A percentile compares a stretch with the other conserved stretches of the same genome.
Evolutionary conservation across 1,139 yeast genomes (phyloP).

Genomic region (Yamadazyma mexicana): DNA sequence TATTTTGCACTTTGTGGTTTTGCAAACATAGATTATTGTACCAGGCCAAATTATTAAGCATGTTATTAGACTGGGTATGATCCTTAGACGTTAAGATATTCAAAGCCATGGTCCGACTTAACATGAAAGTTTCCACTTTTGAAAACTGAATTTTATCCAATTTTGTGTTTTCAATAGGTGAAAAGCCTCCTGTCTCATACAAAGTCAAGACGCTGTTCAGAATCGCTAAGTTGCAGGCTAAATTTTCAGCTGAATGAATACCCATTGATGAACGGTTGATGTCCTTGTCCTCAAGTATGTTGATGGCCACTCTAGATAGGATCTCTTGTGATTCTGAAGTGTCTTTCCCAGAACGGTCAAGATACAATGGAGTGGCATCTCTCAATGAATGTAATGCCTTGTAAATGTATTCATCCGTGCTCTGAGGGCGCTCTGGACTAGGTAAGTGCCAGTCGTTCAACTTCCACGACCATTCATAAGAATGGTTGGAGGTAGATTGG

Average conservation of each 20-base stretch:
- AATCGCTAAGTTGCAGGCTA: conserved; percentile 3
- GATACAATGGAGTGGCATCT: conserved; percentile 18
- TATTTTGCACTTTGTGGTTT: conserved; percentile 41
- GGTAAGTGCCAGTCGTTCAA: conserved; percentile 72
- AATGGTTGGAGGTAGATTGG: conserved; percentile 5
- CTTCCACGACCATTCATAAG: conserved; percentile 66
- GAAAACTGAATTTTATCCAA: conserved; percentile 5
- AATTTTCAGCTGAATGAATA: conserved; percentile 2
- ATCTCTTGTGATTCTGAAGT: background rate
- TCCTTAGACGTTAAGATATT: conserved; percentile 21
- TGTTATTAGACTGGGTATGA: conserved; percentile 6
- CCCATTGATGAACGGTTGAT: too few relatives aligned
- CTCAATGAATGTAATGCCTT: conserved; percentile 43
- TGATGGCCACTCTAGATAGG: background rate
- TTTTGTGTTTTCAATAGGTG: background rate
- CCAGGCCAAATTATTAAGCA: conserved; percentile 33
- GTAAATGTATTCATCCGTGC: conserved; percentile 48
- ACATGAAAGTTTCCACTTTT: conserved; percentile 8
- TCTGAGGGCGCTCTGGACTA: conserved; percentile 24
- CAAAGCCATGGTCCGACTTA: conserved; percentile 10
- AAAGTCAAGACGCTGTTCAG: background rate
- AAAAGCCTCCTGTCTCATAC: background rate
- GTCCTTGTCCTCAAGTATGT: conserved; percentile 5
- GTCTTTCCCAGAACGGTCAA: background rate
- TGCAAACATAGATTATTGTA: conserved; percentile 42